These are phyloP conservation scores for Podaxis mareebaensis DNA, from an alignment of 768 basidiomycete species.

Conservation along the genomic window DNA sequence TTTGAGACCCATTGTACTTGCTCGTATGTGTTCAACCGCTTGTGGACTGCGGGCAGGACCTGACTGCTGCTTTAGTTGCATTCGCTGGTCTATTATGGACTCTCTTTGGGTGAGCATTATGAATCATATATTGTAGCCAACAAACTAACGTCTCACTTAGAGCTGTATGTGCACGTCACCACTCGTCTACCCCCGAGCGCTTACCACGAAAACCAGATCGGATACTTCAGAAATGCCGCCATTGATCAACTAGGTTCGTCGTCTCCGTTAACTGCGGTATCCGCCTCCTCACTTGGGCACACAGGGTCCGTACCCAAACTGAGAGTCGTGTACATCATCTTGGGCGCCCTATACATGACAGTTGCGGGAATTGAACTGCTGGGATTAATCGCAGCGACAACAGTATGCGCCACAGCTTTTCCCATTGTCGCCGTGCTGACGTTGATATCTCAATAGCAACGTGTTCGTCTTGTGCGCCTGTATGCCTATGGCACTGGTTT, in stretches of 20 bases:
- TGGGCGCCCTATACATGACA: constrained; percentile 58
- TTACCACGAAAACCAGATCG: constrained; percentile 43
- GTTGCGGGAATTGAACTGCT: constrained; percentile 55
- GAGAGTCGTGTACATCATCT: constrained; percentile 53
- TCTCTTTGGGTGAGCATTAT: constrained; percentile 56
- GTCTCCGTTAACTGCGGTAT: background rate
- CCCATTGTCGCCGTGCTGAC: background rate
- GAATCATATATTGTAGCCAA: background rate
- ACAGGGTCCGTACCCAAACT: constrained; percentile 45
- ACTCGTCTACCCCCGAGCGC: constrained; percentile 7
- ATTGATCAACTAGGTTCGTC: constrained; percentile 51
- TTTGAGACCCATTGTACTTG: constrained; percentile 62
- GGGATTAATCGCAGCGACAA: constrained; percentile 50
- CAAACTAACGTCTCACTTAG: constrained; percentile 22
- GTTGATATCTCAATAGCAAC: constrained; percentile 44
- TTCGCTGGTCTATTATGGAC: constrained; percentile 58
- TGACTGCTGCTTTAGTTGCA: constrained; percentile 31
- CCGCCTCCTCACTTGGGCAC: background rate
- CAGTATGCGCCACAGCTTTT: constrained; percentile 41
- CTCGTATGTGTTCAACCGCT: constrained; percentile 28
- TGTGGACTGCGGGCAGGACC: background rate
- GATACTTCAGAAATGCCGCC: constrained; percentile 56
- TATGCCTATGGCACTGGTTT: constrained; percentile 55
- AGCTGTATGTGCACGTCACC: constrained; percentile 28
- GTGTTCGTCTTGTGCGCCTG: constrained; percentile 47